Base-by-base conservation (phyloP, 2,329 filamentous ascomycete species). In the Volutella citrinella region DNA sequence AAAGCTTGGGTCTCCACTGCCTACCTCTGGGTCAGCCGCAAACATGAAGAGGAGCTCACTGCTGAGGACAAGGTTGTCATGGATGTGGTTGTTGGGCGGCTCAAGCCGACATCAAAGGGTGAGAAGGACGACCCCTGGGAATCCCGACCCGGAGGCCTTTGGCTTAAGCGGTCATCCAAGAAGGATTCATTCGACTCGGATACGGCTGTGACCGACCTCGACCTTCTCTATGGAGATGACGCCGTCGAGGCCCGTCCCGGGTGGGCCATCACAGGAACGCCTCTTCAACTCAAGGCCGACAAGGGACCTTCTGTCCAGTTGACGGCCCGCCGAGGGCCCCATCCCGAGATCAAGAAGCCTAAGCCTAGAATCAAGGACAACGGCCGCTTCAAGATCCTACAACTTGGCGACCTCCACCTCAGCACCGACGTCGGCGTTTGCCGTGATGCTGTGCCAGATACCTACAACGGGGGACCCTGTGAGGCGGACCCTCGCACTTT, bases 361-460 rank as follows among this genome's bases (percentile, higher is more conserved):
- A 69, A 79, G 23, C 86, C 84, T 10, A 79, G 86, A 38, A 87
- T 98, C 44, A 77, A 79, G 26, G 88, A 94, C 42, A 88, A 93
- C 57, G 93, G 91, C 19, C 88, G 84, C 51, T 97, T 97, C 70
- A 97, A 97, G 69, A 95, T 98, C 46, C 80, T 98, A 75, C 93
- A 98, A 64, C 72, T 95, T 35, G 85, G 89, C n/a, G 93, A 98
- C 65, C 67, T 97, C 42, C 93, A 98, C 62, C 67, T 98, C 36
- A 91, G 88, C 55, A 98, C 93, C 4, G 93, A 91, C 9, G 73
- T 90, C 6, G 93, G 93, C 9, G 65, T 66, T 27, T 98, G 93
- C 56, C 80, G 93, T 46, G 89, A 98, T 50, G 79, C 88, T n/a
- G 74, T 91, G 47, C 90, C 90, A 0, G 76, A 80, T 42, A 75